Percentiles rank a stretch among this genome's conserved stretches.
Conservation (phyloP, 2,329 filamentous ascomycete genomes). For the Ascocoryne sarcoides region DNA sequence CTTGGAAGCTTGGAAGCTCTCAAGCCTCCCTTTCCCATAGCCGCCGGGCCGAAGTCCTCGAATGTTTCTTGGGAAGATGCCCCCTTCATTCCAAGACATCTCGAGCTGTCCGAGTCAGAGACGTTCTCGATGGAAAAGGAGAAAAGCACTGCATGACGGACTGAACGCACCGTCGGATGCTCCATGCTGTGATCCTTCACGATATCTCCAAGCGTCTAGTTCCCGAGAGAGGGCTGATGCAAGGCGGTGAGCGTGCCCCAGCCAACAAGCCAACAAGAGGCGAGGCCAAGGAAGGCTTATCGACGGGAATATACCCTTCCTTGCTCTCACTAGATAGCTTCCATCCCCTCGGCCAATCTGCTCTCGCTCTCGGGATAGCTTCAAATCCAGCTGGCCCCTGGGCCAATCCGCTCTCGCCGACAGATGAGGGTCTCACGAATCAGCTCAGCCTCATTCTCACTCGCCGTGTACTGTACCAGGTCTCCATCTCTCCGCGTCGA, state of each 20-base stretch:
- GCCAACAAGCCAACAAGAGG: conserved; percentile 5
- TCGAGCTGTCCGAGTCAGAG: neutral
- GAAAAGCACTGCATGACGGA: no score
- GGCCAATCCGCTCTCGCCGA: neutral
- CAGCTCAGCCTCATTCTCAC: conserved; percentile 3
- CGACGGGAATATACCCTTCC: conserved; percentile 2
- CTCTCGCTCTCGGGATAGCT: neutral
- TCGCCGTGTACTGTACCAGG: neutral
- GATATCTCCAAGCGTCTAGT: neutral
- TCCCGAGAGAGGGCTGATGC: neutral
- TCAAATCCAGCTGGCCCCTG: neutral
- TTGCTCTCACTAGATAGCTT: neutral
- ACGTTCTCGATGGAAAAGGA: neutral
- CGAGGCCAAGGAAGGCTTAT: neutral
- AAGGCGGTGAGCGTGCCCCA: conserved; percentile 15
- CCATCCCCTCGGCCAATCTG: neutral
- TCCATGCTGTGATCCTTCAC: conserved; percentile 1
- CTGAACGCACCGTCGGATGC: neutral
- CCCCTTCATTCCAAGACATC: neutral
- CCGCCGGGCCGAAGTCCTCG: no score
- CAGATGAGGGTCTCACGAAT: conserved; percentile 1
- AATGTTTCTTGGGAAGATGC: neutral
- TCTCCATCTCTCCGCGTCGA: no score
- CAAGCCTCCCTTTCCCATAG: neutral
- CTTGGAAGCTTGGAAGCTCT: neutral